Base-by-base conservation (phyloP, 1,284 basidiomycete genomes). In the Heterobasidion annosum region DNA sequence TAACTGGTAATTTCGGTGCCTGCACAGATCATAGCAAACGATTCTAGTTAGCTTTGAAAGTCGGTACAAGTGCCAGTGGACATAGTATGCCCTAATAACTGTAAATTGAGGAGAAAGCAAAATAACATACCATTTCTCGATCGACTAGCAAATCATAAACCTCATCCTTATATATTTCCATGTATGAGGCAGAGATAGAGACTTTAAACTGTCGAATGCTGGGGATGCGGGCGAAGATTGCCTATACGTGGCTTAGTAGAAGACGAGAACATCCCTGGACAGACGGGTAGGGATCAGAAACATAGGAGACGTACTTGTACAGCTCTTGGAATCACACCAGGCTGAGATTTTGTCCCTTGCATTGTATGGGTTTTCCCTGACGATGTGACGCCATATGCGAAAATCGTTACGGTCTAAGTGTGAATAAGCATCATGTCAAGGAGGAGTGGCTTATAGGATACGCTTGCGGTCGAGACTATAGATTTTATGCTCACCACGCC, bases 161-260 rank as follows among this genome's bases (percentile, higher is more conserved):
- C 56, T 92, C 88, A 61, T 93, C 90, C 62, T 89, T 89, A 69
- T 92, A 90, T 46, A 92, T 89, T 65, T 92, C 91, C 78, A 91
- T 88, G 60, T 91, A 92, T 0, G 87, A 88, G 15, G 88, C 73
- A 5, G 74, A 61, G 3, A 91, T 66, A 1, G 72, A 70, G 6
- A 77, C 70, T 44, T 76, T 64, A 43, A 70, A 67, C 50, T 51
- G 51, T 44, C 40, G 16, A 32, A 49, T 45, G 8, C 57, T 49
- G 13, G 45, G 42, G 18, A 57, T 57, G 8, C 61, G 57, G 12
- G 62, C 55, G 40, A 67, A 66, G 15, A 69, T 56, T 13, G 65
- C 66, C 67, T 68, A 32, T 43, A 9, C 34, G n/a, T 6, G 55
- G 34, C n/a, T 40, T 10, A 40, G 42, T 16, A 51, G 18, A 32